These are phyloP conservation scores for Lodderomyces theae DNA, from an alignment of 1,139 yeast genomes.

Conservation along the genomic window DNA sequence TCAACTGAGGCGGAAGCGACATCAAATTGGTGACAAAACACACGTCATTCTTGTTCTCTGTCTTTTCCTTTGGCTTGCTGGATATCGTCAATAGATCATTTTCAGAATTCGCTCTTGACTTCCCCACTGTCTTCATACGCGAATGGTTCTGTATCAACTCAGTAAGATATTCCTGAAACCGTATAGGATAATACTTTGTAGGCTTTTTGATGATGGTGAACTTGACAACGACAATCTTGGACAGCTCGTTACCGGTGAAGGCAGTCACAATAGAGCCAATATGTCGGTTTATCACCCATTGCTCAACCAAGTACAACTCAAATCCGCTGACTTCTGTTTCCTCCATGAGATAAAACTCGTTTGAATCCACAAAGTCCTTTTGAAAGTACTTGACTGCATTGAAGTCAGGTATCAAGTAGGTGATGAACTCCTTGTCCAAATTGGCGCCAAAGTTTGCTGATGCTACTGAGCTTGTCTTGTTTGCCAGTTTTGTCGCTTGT, in stretches of 20 bases:
- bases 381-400: slow-evolving; percentile 50
- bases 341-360: slow-evolving; percentile 39
- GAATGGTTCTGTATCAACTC: slow-evolving; percentile 64
- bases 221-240: slow-evolving; percentile 58
- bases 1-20: slow-evolving; percentile 72
- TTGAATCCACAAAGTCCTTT: slow-evolving; percentile 35
- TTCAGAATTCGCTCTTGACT: slow-evolving; percentile 12
- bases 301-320: slow-evolving; percentile 88
- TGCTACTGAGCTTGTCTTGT: neutral
- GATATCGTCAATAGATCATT: slow-evolving; percentile 10
- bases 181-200: slow-evolving; percentile 54
- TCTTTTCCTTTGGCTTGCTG: slow-evolving; percentile 8
- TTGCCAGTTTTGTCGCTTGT: neutral
- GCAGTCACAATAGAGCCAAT: slow-evolving; percentile 70
- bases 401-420: slow-evolving; percentile 50
- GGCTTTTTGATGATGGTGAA: slow-evolving; percentile 58
- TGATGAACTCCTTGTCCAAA: slow-evolving; percentile 28
- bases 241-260: slow-evolving; percentile 76
- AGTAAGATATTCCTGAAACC: slow-evolving; percentile 58
- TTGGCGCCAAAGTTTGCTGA: slow-evolving; percentile 5
- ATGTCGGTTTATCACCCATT: slow-evolving; percentile 80
- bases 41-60: slow-evolving; percentile 26
- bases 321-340: slow-evolving; percentile 61
- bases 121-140: slow-evolving; percentile 36
- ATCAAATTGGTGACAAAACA: slow-evolving; percentile 81